phyloP scores from a whole-genome alignment of 2,329 filamentous ascomycete genomes.

The Claviceps capensis region DNA sequence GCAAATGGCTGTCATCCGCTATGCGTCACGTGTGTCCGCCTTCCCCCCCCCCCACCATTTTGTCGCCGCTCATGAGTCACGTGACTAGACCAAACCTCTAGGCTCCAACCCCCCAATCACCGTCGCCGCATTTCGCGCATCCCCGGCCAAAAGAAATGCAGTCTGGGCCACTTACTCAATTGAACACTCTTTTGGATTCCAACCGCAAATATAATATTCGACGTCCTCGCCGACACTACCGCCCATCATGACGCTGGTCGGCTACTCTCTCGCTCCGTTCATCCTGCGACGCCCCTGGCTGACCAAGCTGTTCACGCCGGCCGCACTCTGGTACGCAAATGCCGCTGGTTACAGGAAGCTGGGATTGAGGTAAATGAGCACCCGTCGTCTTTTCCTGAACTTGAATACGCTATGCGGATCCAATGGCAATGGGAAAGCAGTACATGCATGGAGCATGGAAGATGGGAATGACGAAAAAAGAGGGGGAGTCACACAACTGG shows the following conservation, averaged over 20 bases:
- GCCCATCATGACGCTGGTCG: conserved; percentile 38
- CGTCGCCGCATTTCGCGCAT: conserved; percentile 22
- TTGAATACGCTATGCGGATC: too few relatives aligned
- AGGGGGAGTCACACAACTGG: too few relatives aligned
- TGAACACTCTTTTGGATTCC: conserved; percentile 7
- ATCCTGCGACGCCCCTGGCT: conserved; percentile 81
- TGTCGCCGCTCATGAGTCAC: conserved; percentile 9
- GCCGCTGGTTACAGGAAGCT: conserved; percentile 87
- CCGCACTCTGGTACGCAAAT: conserved; percentile 80
- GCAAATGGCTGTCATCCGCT: neutral
- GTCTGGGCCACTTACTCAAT: conserved; percentile 6
- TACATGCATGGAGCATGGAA: neutral
- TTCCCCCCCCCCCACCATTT: neutral
- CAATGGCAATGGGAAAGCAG: too few relatives aligned
- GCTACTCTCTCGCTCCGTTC: conserved; percentile 58
- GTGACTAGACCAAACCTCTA: conserved; percentile 19
- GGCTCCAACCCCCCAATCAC: conserved; percentile 15
- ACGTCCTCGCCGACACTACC: conserved; percentile 14
- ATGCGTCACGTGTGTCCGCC: neutral
- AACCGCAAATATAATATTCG: neutral
- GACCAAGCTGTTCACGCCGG: conserved; percentile 57
- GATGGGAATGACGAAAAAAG: neutral
- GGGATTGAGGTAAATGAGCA: conserved; percentile 57
- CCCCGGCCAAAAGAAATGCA: conserved; percentile 9
- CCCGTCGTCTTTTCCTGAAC: neutral